Base-by-base conservation (phyloP, 2,329 filamentous ascomycete species). In the Phyllosticta citribraziliensis region DNA sequence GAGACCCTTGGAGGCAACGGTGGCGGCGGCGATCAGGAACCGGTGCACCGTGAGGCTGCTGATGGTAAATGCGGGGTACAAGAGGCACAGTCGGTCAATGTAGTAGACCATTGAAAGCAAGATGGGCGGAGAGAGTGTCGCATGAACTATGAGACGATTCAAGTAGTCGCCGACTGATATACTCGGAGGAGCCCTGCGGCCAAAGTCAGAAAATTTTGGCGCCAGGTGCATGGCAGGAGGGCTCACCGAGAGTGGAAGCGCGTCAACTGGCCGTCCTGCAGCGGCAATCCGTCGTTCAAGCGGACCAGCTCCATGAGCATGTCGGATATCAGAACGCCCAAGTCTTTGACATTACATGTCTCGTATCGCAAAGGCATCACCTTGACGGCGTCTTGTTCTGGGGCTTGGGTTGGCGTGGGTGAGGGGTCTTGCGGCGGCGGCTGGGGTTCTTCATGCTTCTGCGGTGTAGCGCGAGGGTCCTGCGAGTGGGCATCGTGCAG, bases 51-150 rank as follows among this genome's bases (percentile, higher is more conserved):
- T 99, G 20, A 99, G 80, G 55, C 91, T 96, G 72, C 92, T 96
- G 67, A 99, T 95, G 27, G 92, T 97, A 73, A 99, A 99, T 55
- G 93, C 89, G 2, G 90, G 88, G 72, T 97, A 99, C 63, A 96
- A 80, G 11, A 89, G 87, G 74, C 93, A 99, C 22, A 99, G 82
- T 33, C 91, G 87, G 76, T 99, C 94, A 69, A 99, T 97, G 70
- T 97, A 99, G 72, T 95, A 99, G 62, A 99, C 94, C 91, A 99
- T 97, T 67, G 92, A 94, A 40, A 99, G 84, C n/a, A 99, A 81
- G 57, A 99, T 88, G 0, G 94, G 93, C 12, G 94, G 92, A 6
- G 91, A 91, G 2, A 99, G 81, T 0, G 93, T 97, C 25, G 94
- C 94, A 72, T 99, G 94, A 63, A 91, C 91, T 24, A 95, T 94